Percentiles rank a stretch among this genome's conserved stretches.
Conservation (phyloP, 768 basidiomycete genomes). For the Pisolithus albus region DNA sequence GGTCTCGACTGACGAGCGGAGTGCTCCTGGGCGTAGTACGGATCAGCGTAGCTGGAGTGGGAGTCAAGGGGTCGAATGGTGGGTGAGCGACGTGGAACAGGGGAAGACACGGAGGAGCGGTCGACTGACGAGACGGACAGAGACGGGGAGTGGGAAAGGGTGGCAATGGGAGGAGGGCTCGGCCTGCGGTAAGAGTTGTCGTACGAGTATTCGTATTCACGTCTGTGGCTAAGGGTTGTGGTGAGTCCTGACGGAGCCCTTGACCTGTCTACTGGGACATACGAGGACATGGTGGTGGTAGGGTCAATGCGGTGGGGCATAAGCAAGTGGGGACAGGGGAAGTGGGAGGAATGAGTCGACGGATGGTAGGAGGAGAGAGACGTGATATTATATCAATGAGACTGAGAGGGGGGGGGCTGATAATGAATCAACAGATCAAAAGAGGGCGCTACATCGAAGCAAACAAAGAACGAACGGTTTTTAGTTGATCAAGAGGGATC, state of each 20-base stretch:
- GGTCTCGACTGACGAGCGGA: conserved; percentile 24
- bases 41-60: conserved; percentile 29
- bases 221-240: conserved; percentile 24
- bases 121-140: conserved; percentile 54
- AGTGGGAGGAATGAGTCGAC: conserved; percentile 10
- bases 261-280: conserved; percentile 9
- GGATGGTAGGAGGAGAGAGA: conserved; percentile 10
- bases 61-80: conserved; percentile 27
- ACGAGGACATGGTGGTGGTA: conserved; percentile 20
- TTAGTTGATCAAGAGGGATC: conserved; percentile 26
- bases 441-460: conserved; percentile 28
- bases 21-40: conserved; percentile 35
- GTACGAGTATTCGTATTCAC: conserved; percentile 37
- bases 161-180: conserved; percentile 45
- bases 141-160: conserved; percentile 53
- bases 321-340: conserved; percentile 14
- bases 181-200: conserved; percentile 34
- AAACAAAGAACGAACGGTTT: conserved; percentile 31
- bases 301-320: conserved; percentile 52
- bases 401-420: conserved; percentile 32
- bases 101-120: conserved; percentile 54
- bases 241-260: conserved; percentile 11
- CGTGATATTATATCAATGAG: conserved; percentile 30
- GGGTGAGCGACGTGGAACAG: conserved; percentile 42
- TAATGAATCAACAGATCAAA: conserved; percentile 34